Conservation (phyloP, 768 basidiomycete species). For the Tephrocybe rancida region DNA sequence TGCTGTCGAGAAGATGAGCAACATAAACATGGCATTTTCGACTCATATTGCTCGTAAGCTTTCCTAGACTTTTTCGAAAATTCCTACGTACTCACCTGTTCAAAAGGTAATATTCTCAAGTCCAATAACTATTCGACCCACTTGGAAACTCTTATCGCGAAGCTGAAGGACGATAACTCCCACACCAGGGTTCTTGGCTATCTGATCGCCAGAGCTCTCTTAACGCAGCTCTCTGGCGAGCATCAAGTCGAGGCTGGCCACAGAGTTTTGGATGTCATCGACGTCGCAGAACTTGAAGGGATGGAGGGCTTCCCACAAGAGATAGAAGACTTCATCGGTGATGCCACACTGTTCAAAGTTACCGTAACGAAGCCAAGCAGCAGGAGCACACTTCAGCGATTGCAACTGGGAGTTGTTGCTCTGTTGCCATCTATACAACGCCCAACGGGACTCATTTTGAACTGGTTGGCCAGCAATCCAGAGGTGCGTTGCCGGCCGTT, state of each 20-base stretch:
- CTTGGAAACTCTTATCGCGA: slow-evolving; percentile 50
- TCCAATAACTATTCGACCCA: slow-evolving; percentile 48
- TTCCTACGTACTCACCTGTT: background rate
- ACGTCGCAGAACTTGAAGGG: slow-evolving; percentile 44
- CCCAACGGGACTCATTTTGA: slow-evolving; percentile 40
- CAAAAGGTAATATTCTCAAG: slow-evolving; percentile 62
- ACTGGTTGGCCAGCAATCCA: slow-evolving; percentile 51
- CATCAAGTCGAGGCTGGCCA: slow-evolving; percentile 59
- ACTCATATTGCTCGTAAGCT: slow-evolving; percentile 66
- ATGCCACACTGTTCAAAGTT: slow-evolving; percentile 45
- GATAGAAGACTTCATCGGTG: slow-evolving; percentile 34
- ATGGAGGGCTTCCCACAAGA: slow-evolving; percentile 40
- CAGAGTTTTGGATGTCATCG: slow-evolving; percentile 48
- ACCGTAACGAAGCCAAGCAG: slow-evolving; percentile 64
- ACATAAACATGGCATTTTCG: slow-evolving; percentile 56
- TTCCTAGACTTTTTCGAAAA: slow-evolving; percentile 8
- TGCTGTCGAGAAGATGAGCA: slow-evolving; percentile 45
- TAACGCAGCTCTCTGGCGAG: slow-evolving; percentile 57
- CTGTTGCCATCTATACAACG: slow-evolving; percentile 50
- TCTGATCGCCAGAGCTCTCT: slow-evolving; percentile 63
- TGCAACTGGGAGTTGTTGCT: slow-evolving; percentile 61
- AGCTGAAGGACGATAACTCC: slow-evolving; percentile 48
- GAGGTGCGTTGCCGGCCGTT: slow-evolving; percentile 30
- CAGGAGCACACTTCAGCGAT: slow-evolving; percentile 50
- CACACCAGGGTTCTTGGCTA: slow-evolving; percentile 61